Base-by-base conservation (phyloP, 140 eudicot species). In the Anethum foeniculum region DNA sequence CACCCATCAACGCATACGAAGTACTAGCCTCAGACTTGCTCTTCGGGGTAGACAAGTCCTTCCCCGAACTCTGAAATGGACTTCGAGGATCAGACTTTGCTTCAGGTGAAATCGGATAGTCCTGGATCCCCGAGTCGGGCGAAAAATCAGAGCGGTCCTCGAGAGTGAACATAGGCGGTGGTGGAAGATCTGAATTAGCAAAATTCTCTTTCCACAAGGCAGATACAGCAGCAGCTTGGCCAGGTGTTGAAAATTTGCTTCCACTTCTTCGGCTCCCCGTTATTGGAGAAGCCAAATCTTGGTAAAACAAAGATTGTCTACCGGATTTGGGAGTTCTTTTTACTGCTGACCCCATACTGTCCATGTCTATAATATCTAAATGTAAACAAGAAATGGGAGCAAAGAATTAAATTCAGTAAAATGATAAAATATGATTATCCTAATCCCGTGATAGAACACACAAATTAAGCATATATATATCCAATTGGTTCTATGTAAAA, bases 171-270 rank as follows among this genome's bases (percentile, higher is more conserved):
- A 77, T 78, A 0, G 99, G 99, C 0, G 99, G 97, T 7, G 99
- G 99, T 3, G 99, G 99, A 1, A 96, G 97, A 83, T 96, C 97
- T 27, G 99, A 89, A 46, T 81, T 89, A 38, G 99, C 81, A 60
- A 96, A 96, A 77, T 96, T 96, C 83, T 96, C 98, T 23, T 96
- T 96, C 99, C 99, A 96, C n/a, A 96, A 80, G 23, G 98, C 98
- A 9, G 99, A 93, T 34, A 93, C 99, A n/a, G 98, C 98, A 9
- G 99, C 99, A 51, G 97, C 98, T 80, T 96, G 99, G 38, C 93
- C 97, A 0, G 99, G 90, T 30, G 95, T 95, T 5, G 97, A 56
- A 85, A 95, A 95, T 49, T 89, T 95, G 32, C 89, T 87, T 36
- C 91, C 91, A 18, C 88, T 80, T 43, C 91, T 88, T 1, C 90